Evolutionary conservation across 129 eudicot genomes (phyloP).

Genomic region (Smallanthus sonchifolius): DNA sequence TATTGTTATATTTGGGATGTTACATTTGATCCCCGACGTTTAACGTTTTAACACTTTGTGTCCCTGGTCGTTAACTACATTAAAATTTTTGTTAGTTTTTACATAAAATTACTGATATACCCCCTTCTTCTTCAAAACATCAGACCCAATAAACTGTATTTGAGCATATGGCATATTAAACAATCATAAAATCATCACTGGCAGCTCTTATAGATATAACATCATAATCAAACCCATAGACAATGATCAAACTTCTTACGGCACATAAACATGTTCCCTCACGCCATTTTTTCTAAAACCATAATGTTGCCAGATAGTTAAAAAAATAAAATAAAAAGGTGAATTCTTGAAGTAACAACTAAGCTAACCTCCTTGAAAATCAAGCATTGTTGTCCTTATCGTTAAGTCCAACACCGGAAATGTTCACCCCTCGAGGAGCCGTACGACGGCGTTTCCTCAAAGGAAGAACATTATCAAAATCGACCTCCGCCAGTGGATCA

Average conservation of each 20-base stretch:
- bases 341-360: background rate
- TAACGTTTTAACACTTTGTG: no score
- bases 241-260: slow-evolving; percentile 3
- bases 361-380: slow-evolving; percentile 25
- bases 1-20: no score
- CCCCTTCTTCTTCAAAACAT: no score
- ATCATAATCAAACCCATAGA: slow-evolving; percentile 13
- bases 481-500: slow-evolving; percentile 93
- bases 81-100: no score
- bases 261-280: slow-evolving; percentile 1
- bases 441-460: slow-evolving; percentile 76
- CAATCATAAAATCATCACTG: background rate
- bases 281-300: slow-evolving; percentile 22
- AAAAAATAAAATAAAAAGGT: slow-evolving; percentile 3
- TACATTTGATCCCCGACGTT: no score
- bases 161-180: background rate
- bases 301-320: slow-evolving; percentile 5
- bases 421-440: slow-evolving; percentile 41
- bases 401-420: slow-evolving; percentile 26
- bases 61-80: no score
- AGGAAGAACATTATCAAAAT: slow-evolving; percentile 87
- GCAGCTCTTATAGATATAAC: slow-evolving; percentile 4
- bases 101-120: no score
- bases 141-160: no score
- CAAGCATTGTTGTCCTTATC: slow-evolving; percentile 26